Base-by-base conservation (phyloP, 352 stramenopile species). In the Halophytophthora polymorphica region DNA sequence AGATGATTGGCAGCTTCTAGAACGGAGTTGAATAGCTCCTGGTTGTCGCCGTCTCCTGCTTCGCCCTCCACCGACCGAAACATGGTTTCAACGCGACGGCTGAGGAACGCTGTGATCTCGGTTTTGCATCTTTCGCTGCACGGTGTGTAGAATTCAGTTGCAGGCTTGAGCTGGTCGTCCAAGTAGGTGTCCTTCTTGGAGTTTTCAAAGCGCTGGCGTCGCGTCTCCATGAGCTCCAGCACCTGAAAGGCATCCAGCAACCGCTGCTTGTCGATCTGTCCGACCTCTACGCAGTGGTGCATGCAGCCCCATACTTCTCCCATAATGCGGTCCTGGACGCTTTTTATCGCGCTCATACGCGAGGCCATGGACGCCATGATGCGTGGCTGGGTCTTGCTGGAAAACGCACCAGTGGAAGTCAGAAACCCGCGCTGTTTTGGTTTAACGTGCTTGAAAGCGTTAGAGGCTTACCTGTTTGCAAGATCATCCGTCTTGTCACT, bases 271-370 rank as follows among this genome's bases (percentile, higher is more conserved):
- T 83, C 79, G 45, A 84, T 85, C 56, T 92, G 82, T 0, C 79
- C 81, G 31, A 94, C 77, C 56, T 94, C 77, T 3, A 94, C 76
- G 31, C 83, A 92, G 62, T 94, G 81, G 34, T 90, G 63, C 72
- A 92, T 71, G 40, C 82, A 92, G 2, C 78, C 79, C 77, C 75
- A 90, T 1, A 90, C 79, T 55, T 92, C 82, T 6, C 54, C 72
- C n/a, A 74, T 51, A 50, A 92, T 86, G n/a, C 81, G 81, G 12
- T 65, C 64, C 37, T 82, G 59, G 2, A 91, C 50, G 17, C 48
- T 71, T 38, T 92, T 78, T 33, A 94, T 68, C 2, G 62, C 77
- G 4, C 68, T 72, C 12, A 94, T 49, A 15, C 83, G 77, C 12
- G 83, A 75, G 1, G 46, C 63, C 69, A 94, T 87, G 13, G 82